Evolutionary conservation across 495 filamentous ascomycete genomes (phyloP).

Genomic region (Sporormia fimetaria): DNA sequence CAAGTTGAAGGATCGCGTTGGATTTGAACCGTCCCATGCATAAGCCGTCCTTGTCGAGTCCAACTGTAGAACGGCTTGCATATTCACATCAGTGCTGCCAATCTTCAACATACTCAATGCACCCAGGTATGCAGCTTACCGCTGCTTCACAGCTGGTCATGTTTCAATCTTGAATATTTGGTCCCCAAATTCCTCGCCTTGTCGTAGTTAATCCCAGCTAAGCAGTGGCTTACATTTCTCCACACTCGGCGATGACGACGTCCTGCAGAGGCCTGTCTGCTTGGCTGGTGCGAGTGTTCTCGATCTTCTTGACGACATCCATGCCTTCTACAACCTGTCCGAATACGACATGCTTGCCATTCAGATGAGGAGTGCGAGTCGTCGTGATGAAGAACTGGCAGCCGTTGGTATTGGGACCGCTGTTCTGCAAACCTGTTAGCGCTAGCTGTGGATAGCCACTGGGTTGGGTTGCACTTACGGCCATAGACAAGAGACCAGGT

Average conservation of each 20-base stretch:
- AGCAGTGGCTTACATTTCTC: conserved; percentile 37
- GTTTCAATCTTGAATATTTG: neutral
- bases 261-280: conserved; percentile 77
- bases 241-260: conserved; percentile 75
- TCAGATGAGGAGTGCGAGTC: conserved; percentile 73
- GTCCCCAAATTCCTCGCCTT: neutral
- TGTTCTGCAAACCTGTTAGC: conserved; percentile 48
- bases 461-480: conserved; percentile 43
- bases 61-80: no score
- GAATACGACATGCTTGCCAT: conserved; percentile 92
- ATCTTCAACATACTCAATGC: no score
- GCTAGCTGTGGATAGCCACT: neutral
- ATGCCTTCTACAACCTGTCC: conserved; percentile 83
- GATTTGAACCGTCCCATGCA: no score
- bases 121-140: no score
- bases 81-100: no score
- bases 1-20: no score
- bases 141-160: neutral
- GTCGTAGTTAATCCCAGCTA: conserved; percentile 1
- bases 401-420: conserved; percentile 86
- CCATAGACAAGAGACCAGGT: conserved; percentile 82
- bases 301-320: conserved; percentile 81
- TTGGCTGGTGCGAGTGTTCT: conserved; percentile 68
- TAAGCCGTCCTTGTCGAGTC: no score
- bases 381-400: conserved; percentile 97